These are phyloP conservation scores for Schizothecium vesticola DNA, from an alignment of 495 filamentous ascomycete genomes.

Conservation along the genomic window DNA sequence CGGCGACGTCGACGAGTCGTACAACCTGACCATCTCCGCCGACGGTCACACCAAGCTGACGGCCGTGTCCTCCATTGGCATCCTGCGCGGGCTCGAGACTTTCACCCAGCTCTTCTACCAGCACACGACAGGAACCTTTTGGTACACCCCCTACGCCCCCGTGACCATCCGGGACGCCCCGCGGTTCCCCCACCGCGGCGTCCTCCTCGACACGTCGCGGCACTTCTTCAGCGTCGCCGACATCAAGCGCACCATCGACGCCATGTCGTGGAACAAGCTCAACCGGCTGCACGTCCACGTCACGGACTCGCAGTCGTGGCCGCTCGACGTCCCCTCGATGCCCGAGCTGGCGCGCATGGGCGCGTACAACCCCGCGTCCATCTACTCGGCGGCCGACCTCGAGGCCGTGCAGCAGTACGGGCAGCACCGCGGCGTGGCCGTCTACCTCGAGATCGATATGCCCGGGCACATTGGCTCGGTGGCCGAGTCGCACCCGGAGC, in stretches of 20 bases:
- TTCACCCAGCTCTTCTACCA: constrained; percentile 72
- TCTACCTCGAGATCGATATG: constrained; percentile 75
- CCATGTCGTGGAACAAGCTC: constrained; percentile 68
- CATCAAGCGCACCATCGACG: constrained; percentile 67
- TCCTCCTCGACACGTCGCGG: constrained; percentile 68
- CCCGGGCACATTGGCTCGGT: constrained; percentile 72
- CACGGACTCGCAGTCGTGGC: constrained; percentile 82
- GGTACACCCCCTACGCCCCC: constrained; percentile 63
- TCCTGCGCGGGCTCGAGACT: constrained; percentile 62
- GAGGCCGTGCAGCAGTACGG: constrained; percentile 62
- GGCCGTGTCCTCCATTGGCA: constrained; percentile 57
- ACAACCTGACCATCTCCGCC: constrained; percentile 53
- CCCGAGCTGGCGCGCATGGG: constrained; percentile 65
- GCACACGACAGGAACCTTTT: constrained; percentile 49
- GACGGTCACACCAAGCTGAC: constrained; percentile 53
- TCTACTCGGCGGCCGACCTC: constrained; percentile 60
- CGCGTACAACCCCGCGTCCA: constrained; percentile 55
- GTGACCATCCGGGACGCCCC: constrained; percentile 61
- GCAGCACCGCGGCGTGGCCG: constrained; percentile 59
- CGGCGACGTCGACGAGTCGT: constrained; percentile 66
- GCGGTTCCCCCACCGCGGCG: constrained; percentile 63
- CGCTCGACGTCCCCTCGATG: constrained; percentile 66
- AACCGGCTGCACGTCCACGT: constrained; percentile 73
- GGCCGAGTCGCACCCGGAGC: constrained; percentile 58
- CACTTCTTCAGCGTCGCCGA: constrained; percentile 58